Base-by-base conservation (phyloP, 2,329 filamentous ascomycete species). In the Pleoardoris graminearum region DNA sequence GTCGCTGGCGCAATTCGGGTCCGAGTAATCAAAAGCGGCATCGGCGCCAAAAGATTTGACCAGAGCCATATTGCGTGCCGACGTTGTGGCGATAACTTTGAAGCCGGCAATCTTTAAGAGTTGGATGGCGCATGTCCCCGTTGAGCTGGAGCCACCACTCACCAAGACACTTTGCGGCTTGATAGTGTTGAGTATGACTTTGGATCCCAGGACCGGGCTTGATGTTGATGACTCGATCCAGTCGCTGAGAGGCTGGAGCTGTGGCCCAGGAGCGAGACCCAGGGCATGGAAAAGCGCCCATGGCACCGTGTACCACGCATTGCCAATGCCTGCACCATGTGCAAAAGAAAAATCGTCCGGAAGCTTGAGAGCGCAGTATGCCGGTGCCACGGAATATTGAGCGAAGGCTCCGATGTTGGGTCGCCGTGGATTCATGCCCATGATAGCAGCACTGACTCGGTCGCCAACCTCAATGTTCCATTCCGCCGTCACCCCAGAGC, bases 11-110 rank as follows among this genome's bases (percentile, higher is more conserved):
- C 68, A 73, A 14, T 69, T 71, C 0, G 75, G 69, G 21, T 69
- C 69, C 16, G 67, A 68, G 71, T 82, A 82, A 65, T 82, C 77
- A 57, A 59, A 54, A 4, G 51, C 45, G 17, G 46, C 50, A 27
- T 52, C 46, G 17, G 62, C 60, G 35, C 59, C 60, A 22, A 30
- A 54, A 17, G 30, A 38, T 19, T 52, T 57, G n/a, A 54, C 59
- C 5, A 63, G 51, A 19, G 36, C 50, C 27, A 52, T 33, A 32
- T 59, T 57, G 5, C 46, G 37, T 21, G 59, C 35, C 4, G 54
- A 60, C 6, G 33, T 51, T 10, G 60, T 61, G 1, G 51, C 29
- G 14, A 63, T 51, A 6, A 50, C 42, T 1, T 19, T 16, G 25
- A 55, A 47, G 3, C 59, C 59, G 6, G 52, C 29, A 23, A 55